These are phyloP conservation scores for Amanita polypyramis DNA, from an alignment of 768 basidiomycete species.

Conservation along the genomic window DNA sequence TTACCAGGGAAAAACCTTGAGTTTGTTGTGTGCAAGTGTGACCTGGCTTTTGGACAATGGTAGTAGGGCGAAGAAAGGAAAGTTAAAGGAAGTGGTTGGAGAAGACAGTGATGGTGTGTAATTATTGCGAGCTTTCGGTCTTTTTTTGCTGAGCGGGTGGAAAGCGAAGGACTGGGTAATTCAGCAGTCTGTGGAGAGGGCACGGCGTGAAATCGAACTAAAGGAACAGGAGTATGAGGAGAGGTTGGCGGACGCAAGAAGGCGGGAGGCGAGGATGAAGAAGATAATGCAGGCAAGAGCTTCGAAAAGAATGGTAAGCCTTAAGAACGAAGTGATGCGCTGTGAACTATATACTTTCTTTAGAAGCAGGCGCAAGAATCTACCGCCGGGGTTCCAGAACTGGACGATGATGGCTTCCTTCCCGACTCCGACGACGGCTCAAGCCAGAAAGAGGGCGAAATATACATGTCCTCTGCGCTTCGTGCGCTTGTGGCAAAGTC, in stretches of 20 bases:
- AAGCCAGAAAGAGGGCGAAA: constrained; percentile 24
- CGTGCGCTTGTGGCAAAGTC: constrained; percentile 75
- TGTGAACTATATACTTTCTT: neutral
- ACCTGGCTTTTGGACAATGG: constrained; percentile 69
- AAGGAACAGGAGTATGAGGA: constrained; percentile 57
- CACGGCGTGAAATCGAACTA: constrained; percentile 55
- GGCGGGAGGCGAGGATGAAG: constrained; percentile 47
- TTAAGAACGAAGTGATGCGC: neutral
- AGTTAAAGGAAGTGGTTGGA: constrained; percentile 31
- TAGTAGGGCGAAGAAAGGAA: constrained; percentile 58
- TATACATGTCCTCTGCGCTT: constrained; percentile 68
- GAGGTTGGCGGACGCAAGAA: constrained; percentile 47
- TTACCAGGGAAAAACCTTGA: constrained; percentile 75
- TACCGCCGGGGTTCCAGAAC: constrained; percentile 17
- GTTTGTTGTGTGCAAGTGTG: constrained; percentile 64
- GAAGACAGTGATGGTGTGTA: constrained; percentile 23
- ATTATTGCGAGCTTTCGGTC: neutral
- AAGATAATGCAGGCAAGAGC: constrained; percentile 46
- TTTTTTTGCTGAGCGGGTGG: neutral
- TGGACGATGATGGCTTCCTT: constrained; percentile 62
- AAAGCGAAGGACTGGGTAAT: constrained; percentile 69
- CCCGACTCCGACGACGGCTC: constrained; percentile 42
- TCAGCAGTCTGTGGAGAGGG: constrained; percentile 56
- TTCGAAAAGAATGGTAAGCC: constrained; percentile 48
- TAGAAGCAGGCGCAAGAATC: neutral